These are phyloP conservation scores for Gynostemma pentaphyllum DNA, from an alignment of 306 rosid species.

Conservation along the genomic window DNA sequence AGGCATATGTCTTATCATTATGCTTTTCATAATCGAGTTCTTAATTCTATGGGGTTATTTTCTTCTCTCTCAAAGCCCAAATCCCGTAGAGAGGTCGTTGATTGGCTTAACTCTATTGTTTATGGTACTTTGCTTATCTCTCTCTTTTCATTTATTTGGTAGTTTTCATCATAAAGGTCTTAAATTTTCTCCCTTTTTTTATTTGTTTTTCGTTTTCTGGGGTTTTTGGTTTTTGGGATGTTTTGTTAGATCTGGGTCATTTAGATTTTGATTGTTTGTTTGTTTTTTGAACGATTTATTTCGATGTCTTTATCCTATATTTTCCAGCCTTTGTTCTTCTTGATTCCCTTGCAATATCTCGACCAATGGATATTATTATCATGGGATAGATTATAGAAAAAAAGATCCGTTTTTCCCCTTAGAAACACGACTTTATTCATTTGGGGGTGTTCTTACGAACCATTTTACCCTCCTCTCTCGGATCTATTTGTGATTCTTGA, in stretches of 20 bases:
- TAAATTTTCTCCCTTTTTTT: neutral
- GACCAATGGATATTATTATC: neutral
- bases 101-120: conserved; percentile 59
- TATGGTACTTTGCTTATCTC: conserved; percentile 32
- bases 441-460: neutral
- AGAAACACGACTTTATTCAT: neutral
- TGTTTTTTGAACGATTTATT: neutral
- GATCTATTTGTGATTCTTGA: neutral
- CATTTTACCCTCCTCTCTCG: neutral
- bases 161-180: neutral
- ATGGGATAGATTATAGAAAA: neutral
- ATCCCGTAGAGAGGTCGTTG: conserved; percentile 62
- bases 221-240: neutral
- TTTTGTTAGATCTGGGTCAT: conserved; percentile 2
- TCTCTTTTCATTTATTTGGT: too few relatives aligned
- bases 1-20: conserved; percentile 64
- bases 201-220: neutral
- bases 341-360: neutral
- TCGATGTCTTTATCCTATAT: neutral
- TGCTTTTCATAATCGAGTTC: conserved; percentile 17
- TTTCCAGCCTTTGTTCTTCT: neutral
- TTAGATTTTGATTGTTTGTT: neutral
- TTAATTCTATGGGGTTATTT: conserved; percentile 6
- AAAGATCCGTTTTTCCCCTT: neutral
- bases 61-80: conserved; percentile 39